A percentile compares a stretch with the other conserved stretches of the same genome.
Conservation (phyloP, 1,284 basidiomycete species). For the Ganoderma boninense region DNA sequence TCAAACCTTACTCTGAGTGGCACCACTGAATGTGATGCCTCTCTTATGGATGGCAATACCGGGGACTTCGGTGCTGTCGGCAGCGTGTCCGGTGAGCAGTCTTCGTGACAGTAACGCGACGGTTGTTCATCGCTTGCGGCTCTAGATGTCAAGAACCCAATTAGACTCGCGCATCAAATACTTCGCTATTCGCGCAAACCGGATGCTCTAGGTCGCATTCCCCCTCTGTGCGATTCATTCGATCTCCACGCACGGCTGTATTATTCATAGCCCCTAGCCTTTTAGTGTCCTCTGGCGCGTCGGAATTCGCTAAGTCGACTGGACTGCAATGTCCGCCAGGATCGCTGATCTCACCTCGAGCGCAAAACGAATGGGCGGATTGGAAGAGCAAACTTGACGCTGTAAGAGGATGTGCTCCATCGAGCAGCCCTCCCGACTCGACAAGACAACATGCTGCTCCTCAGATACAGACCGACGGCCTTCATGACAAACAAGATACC, state of each 20-base stretch:
- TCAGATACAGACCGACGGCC: constrained; percentile 16
- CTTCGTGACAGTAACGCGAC: neutral
- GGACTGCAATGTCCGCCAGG: constrained; percentile 50
- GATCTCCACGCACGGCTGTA: neutral
- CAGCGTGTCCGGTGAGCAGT: constrained; percentile 61
- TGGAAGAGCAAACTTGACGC: constrained; percentile 62
- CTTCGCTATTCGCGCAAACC: constrained; percentile 58
- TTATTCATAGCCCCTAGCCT: constrained; percentile 38
- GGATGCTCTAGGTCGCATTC: constrained; percentile 68
- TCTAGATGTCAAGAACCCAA: constrained; percentile 73
- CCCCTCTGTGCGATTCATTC: constrained; percentile 61
- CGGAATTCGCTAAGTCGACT: constrained; percentile 50
- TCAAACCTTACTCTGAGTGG: constrained; percentile 78
- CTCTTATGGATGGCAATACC: constrained; percentile 66
- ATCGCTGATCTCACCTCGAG: constrained; percentile 56
- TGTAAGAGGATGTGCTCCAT: neutral
- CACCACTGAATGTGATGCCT: constrained; percentile 79
- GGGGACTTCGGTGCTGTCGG: constrained; percentile 74
- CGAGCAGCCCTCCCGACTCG: neutral
- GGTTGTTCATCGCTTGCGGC: neutral
- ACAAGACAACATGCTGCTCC: neutral
- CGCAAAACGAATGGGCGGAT: constrained; percentile 61
- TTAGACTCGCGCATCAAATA: constrained; percentile 61
- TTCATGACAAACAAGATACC: constrained; percentile 68
- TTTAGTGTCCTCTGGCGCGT: constrained; percentile 62